Conservation (phyloP, 2,329 filamentous ascomycete genomes). For the Aschersonia sp. region DNA sequence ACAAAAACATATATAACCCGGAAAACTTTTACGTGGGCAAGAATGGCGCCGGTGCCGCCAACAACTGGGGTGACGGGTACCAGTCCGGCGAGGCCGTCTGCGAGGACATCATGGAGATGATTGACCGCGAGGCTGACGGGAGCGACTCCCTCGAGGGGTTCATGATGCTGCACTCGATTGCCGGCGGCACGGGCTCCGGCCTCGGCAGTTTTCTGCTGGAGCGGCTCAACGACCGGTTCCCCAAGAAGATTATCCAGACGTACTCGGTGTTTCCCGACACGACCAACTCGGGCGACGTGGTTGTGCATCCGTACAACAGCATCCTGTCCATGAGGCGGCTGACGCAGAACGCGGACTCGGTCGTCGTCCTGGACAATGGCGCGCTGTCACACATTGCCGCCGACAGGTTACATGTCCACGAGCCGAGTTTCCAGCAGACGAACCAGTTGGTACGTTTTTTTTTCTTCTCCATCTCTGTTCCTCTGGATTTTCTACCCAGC, state of each 20-base stretch:
- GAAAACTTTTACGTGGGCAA: constrained; percentile 98
- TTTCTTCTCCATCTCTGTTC: background rate
- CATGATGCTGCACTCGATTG: constrained; percentile 97
- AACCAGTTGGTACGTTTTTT: constrained; percentile 61
- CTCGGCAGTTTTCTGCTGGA: constrained; percentile 90
- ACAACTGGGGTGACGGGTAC: constrained; percentile 98
- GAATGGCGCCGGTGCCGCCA: constrained; percentile 83
- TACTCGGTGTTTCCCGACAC: constrained; percentile 98
- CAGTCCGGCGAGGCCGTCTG: constrained; percentile 81
- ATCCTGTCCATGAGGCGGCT: constrained; percentile 79
- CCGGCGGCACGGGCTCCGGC: constrained; percentile 91
- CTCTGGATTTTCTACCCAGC: too few relatives aligned
- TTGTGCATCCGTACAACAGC: constrained; percentile 97
- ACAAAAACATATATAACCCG: constrained; percentile 98
- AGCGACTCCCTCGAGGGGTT: constrained; percentile 97
- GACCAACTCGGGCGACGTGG: constrained; percentile 72
- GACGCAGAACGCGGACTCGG: constrained; percentile 92
- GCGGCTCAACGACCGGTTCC: constrained; percentile 89
- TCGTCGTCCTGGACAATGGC: constrained; percentile 93
- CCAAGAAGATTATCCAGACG: constrained; percentile 97
- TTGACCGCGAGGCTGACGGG: constrained; percentile 93
- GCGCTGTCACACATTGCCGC: constrained; percentile 87
- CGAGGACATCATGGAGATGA: constrained; percentile 98
- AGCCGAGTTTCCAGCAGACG: constrained; percentile 92
- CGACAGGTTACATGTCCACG: constrained; percentile 85